Evolutionary conservation across 495 filamentous ascomycete genomes (phyloP).

Genomic region (Podospora anserina): DNA sequence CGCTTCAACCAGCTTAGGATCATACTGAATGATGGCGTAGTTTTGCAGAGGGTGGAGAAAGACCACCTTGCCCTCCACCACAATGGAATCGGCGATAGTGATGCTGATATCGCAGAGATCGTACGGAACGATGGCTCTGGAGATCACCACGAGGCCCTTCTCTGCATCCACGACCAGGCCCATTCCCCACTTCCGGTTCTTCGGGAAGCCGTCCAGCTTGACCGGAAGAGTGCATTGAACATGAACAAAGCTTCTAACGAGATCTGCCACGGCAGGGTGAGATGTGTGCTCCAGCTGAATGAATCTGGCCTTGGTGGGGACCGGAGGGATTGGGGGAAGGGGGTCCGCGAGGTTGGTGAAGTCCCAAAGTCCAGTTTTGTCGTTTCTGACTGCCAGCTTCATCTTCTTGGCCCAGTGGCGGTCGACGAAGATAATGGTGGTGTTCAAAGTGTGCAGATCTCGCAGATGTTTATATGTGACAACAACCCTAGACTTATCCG

Average conservation of each 20-base stretch:
- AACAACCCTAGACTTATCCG: constrained; percentile 84
- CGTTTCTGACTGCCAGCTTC: constrained; percentile 89
- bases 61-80: constrained; percentile 87
- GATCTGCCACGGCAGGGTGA: constrained; percentile 83
- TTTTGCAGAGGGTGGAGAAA: constrained; percentile 99
- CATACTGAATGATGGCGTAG: constrained; percentile 93
- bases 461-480: constrained; percentile 93
- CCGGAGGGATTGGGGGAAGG: constrained; percentile 66
- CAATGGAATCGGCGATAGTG: constrained; percentile 92
- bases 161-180: constrained; percentile 94
- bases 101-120: constrained; percentile 94
- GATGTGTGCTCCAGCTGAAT: constrained; percentile 85
- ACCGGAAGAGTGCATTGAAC: constrained; percentile 88
- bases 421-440: constrained; percentile 87
- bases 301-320: constrained; percentile 77
- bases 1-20: constrained; percentile 85
- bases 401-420: constrained; percentile 94
- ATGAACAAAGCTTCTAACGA: constrained; percentile 91
- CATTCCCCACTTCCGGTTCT: constrained; percentile 88
- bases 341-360: constrained; percentile 81
- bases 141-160: constrained; percentile 90
- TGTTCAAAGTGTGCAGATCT: constrained; percentile 91
- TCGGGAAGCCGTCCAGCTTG: constrained; percentile 94
- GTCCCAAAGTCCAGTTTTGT: constrained; percentile 89
- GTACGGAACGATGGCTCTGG: constrained; percentile 88